Conservation (phyloP, 805 yeast species). For the Spathaspora arborariae region DNA sequence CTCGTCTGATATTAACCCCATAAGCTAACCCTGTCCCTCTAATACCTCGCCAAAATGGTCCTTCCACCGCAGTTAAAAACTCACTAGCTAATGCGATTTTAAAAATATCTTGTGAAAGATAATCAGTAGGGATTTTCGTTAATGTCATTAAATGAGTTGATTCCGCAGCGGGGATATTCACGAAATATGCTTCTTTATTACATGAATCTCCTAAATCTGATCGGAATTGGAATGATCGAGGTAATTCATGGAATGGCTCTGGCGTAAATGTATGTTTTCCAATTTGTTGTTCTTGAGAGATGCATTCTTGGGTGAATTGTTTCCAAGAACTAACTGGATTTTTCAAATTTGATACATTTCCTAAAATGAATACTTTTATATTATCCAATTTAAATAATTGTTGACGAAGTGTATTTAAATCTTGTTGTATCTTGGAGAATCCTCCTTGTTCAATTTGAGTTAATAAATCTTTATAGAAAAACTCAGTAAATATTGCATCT, state of each 20-base stretch:
- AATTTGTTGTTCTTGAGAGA: slow-evolving; percentile 13
- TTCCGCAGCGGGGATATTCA: slow-evolving; percentile 80
- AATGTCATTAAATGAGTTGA: slow-evolving; percentile 65
- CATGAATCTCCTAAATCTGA: slow-evolving; percentile 56
- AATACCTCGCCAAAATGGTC: slow-evolving; percentile 95
- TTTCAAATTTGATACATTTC: slow-evolving; percentile 53
- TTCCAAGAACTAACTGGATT: slow-evolving; percentile 62
- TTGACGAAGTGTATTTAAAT: slow-evolving; percentile 49
- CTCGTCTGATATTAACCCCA: slow-evolving; percentile 65
- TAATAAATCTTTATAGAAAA: slow-evolving; percentile 42
- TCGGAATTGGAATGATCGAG: slow-evolving; percentile 50
- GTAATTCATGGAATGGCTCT: slow-evolving; percentile 29
- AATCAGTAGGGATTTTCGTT: slow-evolving; percentile 54
- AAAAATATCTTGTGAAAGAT: slow-evolving; percentile 52
- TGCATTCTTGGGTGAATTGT: slow-evolving; percentile 22
- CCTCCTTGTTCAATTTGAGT: slow-evolving; percentile 52
- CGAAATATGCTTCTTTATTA: slow-evolving; percentile 52
- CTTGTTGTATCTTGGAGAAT: slow-evolving; percentile 42
- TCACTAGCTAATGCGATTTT: slow-evolving; percentile 71
- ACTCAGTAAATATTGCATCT: slow-evolving; percentile 64
- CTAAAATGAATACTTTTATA: slow-evolving; percentile 64
- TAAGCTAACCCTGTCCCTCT: slow-evolving; percentile 94
- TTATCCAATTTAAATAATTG: slow-evolving; percentile 55
- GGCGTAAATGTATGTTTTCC: slow-evolving; percentile 6
- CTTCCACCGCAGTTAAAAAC: slow-evolving; percentile 82